Conservation (phyloP, 495 filamentous ascomycete genomes). For the Neurospora tetraspora region DNA sequence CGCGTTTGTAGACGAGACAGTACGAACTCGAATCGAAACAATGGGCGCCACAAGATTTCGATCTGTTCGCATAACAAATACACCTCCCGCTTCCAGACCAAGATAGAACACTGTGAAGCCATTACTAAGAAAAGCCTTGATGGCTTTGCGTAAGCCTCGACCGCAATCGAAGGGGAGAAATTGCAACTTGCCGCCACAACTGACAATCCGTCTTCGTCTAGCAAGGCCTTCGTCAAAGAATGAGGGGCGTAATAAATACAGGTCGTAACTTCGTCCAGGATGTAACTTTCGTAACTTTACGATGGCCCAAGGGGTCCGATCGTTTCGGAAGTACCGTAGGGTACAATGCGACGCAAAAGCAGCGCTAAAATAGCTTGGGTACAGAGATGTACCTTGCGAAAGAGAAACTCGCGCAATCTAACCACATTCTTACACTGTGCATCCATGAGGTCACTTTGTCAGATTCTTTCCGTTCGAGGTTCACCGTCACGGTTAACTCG, state of each 20-base stretch:
- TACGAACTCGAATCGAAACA: not conserved
- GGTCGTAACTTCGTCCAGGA: not conserved
- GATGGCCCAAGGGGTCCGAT: not conserved
- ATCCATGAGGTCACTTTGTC: conserved; percentile 11
- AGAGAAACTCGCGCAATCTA: not conserved
- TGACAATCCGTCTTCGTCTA: not conserved
- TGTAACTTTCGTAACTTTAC: not conserved
- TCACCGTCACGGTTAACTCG: not conserved
- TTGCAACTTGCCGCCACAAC: not conserved
- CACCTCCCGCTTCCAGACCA: not conserved
- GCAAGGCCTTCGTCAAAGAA: not conserved
- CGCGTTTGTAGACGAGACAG: not conserved
- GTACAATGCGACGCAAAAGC: not conserved
- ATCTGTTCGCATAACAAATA: not conserved
- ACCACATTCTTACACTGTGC: conserved; percentile 7
- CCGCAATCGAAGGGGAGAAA: not conserved
- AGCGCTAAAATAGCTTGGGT: not conserved
- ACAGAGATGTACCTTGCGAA: not conserved
- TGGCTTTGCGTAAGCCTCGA: not conserved
- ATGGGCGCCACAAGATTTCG: not conserved
- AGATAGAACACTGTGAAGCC: not conserved
- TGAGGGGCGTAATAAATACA: not conserved
- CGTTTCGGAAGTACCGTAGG: not conserved
- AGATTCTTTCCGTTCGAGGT: not conserved
- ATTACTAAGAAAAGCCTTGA: not conserved